Percentiles rank a stretch among this genome's conserved stretches.
These are phyloP conservation scores for Penicillium ucsense DNA, from an alignment of 495 filamentous ascomycete genomes.

Conservation along the genomic window DNA sequence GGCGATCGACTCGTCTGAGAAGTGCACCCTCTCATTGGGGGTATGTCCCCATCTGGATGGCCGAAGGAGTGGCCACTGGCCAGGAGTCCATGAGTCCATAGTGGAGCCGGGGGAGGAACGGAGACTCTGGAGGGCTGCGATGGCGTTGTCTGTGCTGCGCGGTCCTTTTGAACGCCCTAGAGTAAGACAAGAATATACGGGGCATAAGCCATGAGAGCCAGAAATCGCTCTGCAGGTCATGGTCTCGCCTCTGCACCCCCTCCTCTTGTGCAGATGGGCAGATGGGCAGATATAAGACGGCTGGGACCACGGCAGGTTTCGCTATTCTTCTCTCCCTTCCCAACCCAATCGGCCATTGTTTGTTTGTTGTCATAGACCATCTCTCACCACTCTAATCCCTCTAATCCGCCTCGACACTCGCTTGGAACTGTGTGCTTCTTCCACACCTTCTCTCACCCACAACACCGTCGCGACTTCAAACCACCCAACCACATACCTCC, in stretches of 20 bases:
- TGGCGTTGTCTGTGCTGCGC: conserved; percentile 1
- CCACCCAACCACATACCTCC: conserved; percentile 6
- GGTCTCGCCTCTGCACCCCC: no score
- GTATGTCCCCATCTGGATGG: no score
- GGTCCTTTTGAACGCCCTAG: not conserved
- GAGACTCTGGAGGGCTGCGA: not conserved
- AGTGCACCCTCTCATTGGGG: no score
- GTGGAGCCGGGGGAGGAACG: no score
- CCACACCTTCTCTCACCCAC: conserved; percentile 1
- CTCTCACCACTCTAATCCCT: not conserved
- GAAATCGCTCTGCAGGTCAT: no score
- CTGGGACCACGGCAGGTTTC: no score
- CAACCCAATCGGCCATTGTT: not conserved
- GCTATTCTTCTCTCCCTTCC: not conserved
- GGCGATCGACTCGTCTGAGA: no score
- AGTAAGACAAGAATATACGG: no score
- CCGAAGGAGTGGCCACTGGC: no score
- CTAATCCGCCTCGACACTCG: not conserved
- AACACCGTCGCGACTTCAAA: not conserved
- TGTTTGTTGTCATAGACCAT: conserved; percentile 11
- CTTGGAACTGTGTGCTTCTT: conserved; percentile 1
- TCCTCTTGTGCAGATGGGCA: no score
- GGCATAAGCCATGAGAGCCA: no score
- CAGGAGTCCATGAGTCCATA: no score
- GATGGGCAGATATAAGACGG: conserved; percentile 3